Conservation (phyloP, 805 yeast genomes). For the Saturnispora ahearnii region DNA sequence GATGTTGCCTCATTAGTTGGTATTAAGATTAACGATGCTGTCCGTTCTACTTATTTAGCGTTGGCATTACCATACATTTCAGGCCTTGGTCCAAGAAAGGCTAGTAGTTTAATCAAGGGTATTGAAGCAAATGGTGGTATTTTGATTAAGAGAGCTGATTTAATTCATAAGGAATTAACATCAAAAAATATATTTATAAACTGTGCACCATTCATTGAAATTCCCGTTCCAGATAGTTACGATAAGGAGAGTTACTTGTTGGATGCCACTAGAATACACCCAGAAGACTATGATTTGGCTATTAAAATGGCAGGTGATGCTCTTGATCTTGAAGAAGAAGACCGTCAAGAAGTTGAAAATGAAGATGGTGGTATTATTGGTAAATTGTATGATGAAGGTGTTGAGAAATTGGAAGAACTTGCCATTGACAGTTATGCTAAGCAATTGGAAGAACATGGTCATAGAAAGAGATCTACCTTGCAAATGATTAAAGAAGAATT, state of each 20-base stretch:
- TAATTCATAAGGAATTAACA: constrained; percentile 71
- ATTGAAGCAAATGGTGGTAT: constrained; percentile 63
- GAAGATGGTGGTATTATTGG: constrained; percentile 69
- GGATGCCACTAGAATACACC: constrained; percentile 95
- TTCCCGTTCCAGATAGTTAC: constrained; percentile 51
- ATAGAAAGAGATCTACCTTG: constrained; percentile 67
- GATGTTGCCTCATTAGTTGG: constrained; percentile 90
- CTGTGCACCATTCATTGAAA: constrained; percentile 81
- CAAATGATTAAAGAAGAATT: constrained; percentile 82
- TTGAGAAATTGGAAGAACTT: constrained; percentile 70
- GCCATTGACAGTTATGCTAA: constrained; percentile 88
- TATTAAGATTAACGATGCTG: constrained; percentile 85
- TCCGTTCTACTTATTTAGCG: constrained; percentile 64
- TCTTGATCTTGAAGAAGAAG: constrained; percentile 90
- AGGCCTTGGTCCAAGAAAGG: constrained; percentile 94
- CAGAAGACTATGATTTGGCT: constrained; percentile 94
- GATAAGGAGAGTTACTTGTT: constrained; percentile 65
- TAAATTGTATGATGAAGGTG: constrained; percentile 62
- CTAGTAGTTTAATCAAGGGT: constrained; percentile 75
- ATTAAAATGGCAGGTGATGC: constrained; percentile 98
- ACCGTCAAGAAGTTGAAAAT: constrained; percentile 64
- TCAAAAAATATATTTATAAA: constrained; percentile 80
- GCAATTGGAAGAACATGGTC: constrained; percentile 72
- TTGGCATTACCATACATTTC: constrained; percentile 67
- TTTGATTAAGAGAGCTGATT: constrained; percentile 61